Evolutionary conservation across 768 basidiomycete species (phyloP), one percentile per base, ranked within the genome.

Genomic region (Termitomyces sp.): DNA sequence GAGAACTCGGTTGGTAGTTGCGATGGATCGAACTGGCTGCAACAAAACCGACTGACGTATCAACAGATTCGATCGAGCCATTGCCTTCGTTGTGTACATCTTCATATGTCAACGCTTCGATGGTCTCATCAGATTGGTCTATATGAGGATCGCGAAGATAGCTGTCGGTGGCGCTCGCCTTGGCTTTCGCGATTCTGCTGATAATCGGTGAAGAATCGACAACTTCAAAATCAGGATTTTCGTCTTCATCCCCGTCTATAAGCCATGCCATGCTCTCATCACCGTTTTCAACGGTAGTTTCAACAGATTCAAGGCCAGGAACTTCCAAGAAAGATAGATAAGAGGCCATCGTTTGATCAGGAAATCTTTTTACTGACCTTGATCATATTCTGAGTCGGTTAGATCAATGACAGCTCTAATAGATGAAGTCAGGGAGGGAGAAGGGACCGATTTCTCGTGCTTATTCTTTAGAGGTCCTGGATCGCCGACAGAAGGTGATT

Each of bases 181-280:
- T 53, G 14, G 24, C 8, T 34, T 52, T 55, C 10, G 9, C 5
- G 39, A 48, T 56, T 48, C 60, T 62, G 55, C 55, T 59, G 8
- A 59, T 14, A 27, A 68, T 42, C 9, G 83, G 83, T 3, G 85
- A 78, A 22, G 85, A 85, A 50, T 75, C 72, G n/a, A 82, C 49
- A 39, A 86, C 79, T 57, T 78, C 75, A 61, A 86, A 72, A 44
- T 76, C 74, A 10, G 74, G 76, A 45, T 87, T 86, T 52, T 88
- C 85, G 55, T 87, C 86, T 52, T 88, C 86, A 56, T 85, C 86
- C 26, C 84, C 76, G 39, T 82, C 85, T 10, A 89, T 68, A 22
- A 90, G 72, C 87, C 87, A 89, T 2, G 82, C 79, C 72, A 89
- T 85, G 63, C 77, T 77, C 48, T 77, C 43, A 33, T 54, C 24